Percentiles rank a stretch among this genome's conserved stretches.
These are phyloP conservation scores for Claviceps maximensis DNA, from an alignment of 2,329 filamentous ascomycete species.

Conservation along the genomic window DNA sequence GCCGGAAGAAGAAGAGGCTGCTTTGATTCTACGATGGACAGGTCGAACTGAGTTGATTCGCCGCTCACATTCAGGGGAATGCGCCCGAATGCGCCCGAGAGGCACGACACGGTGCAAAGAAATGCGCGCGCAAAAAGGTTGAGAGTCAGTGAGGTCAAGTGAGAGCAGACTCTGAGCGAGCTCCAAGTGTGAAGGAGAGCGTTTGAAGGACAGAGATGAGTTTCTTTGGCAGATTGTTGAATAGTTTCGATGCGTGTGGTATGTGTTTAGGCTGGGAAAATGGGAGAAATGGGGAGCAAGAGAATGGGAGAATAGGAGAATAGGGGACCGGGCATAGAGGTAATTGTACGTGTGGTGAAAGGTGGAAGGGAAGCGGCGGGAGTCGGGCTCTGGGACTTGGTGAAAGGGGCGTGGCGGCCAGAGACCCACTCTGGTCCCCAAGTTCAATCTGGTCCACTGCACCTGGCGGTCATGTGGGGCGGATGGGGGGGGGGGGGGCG, in stretches of 20 bases:
- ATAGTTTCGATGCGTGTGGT: not conserved
- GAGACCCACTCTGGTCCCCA: no score
- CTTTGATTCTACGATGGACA: not conserved
- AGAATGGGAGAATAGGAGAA: not conserved
- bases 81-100: conserved; percentile 4
- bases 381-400: not conserved
- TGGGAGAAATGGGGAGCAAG: no score
- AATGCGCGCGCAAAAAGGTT: not conserved
- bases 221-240: not conserved
- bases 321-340: no score
- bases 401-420: not conserved
- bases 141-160: not conserved
- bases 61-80: not conserved
- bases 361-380: not conserved
- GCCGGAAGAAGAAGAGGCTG: not conserved
- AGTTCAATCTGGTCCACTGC: no score
- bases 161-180: no score
- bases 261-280: no score
- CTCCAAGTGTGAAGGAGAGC: not conserved
- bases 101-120: not conserved
- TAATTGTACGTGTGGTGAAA: not conserved
- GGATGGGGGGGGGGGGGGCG: no score
- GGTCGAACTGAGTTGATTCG: not conserved
- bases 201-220: not conserved
- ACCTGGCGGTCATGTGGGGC: no score